Evolutionary conservation across 441 rosid genomes (phyloP).

Genomic region (Aleurites moluccanus): DNA sequence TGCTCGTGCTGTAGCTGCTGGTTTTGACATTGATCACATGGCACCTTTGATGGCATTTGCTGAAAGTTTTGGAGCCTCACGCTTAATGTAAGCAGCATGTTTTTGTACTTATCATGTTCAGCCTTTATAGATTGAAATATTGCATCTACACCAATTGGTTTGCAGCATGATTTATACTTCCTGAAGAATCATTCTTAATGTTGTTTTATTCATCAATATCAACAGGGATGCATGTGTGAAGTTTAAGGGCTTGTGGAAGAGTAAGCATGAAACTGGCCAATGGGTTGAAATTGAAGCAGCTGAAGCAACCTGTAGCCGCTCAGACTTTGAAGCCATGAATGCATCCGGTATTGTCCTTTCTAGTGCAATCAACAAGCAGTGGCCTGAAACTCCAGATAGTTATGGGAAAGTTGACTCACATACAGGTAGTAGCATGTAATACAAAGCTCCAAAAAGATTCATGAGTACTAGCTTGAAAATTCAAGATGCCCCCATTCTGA

Average conservation of each 20-base stretch:
- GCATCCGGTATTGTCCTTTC: slow-evolving; percentile 71
- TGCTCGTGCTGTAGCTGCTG: slow-evolving; percentile 99
- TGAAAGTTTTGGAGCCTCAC: slow-evolving; percentile 83
- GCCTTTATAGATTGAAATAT: background rate
- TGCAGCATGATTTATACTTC: slow-evolving; percentile 6
- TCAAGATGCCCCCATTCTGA: too few relatives aligned
- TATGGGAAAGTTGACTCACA: slow-evolving; percentile 44
- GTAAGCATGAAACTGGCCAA: slow-evolving; percentile 92
- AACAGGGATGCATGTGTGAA: slow-evolving; percentile 86
- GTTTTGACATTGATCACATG: slow-evolving; percentile 82
- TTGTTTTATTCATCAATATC: slow-evolving; percentile 29
- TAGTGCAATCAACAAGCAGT: slow-evolving; percentile 47
- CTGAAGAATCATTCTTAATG: slow-evolving; percentile 12
- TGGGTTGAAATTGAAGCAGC: slow-evolving; percentile 89
- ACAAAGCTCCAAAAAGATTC: slow-evolving; percentile 9
- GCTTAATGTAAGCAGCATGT: slow-evolving; percentile 60
- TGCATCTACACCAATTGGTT: background rate
- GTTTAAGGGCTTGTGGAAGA: slow-evolving; percentile 83
- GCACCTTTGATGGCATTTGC: slow-evolving; percentile 71
- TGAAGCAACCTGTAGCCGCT: slow-evolving; percentile 51
- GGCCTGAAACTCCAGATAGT: slow-evolving; percentile 55
- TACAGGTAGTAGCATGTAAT: slow-evolving; percentile 36
- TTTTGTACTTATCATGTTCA: background rate
- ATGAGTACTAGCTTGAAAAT: background rate
- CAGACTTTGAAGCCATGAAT: slow-evolving; percentile 54